Evolutionary conservation across 768 basidiomycete species (phyloP).

Genomic region (Gyrodon lividus): DNA sequence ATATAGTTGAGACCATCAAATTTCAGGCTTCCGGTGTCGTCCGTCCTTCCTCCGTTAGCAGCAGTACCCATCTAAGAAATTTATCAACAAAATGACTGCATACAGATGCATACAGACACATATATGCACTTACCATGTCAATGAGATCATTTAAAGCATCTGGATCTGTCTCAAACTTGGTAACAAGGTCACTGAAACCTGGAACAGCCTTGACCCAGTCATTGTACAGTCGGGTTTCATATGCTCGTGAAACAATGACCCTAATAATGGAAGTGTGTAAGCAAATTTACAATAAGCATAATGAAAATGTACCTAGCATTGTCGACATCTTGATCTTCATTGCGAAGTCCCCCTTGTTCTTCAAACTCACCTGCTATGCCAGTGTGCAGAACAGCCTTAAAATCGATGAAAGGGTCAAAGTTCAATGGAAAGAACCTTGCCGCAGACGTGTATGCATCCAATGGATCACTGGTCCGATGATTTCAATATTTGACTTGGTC

Average conservation of each 20-base stretch:
- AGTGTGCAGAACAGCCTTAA: background rate
- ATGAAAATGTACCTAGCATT: background rate
- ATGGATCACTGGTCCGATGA: background rate
- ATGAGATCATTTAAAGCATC: background rate
- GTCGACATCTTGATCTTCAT: background rate
- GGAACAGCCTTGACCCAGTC: background rate
- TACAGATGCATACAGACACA: background rate
- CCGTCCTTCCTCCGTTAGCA: background rate
- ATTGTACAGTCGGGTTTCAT: background rate
- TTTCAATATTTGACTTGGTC: too few species aligned
- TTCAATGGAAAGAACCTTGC: background rate
- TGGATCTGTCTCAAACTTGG: background rate
- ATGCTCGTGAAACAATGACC: background rate
- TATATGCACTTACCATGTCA: conserved; percentile 1
- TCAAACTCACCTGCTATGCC: background rate
- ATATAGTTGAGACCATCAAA: background rate
- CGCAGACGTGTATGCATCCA: background rate
- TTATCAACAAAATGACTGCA: background rate
- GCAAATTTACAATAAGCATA: background rate
- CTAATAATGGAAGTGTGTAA: background rate
- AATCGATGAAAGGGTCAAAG: background rate
- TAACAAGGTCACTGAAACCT: background rate
- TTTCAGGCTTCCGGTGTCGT: background rate
- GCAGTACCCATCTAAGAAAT: background rate
- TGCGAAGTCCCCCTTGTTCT: background rate